Conservation (phyloP, 1,139 yeast genomes). For the Lodderomyces pseudojiufengensis region DNA sequence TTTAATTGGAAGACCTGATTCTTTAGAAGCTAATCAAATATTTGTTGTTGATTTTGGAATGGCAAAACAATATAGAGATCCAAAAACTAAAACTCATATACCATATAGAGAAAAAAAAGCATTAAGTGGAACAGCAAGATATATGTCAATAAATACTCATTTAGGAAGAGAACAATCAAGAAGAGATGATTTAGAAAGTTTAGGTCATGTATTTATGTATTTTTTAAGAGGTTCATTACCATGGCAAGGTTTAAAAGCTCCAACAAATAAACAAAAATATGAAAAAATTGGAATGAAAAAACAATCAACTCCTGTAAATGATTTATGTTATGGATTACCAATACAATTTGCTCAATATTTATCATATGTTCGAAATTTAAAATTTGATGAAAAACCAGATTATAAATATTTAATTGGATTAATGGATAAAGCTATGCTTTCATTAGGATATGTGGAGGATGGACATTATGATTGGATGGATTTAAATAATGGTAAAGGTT, state of each 20-base stretch:
- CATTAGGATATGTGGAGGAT: slow-evolving; percentile 43
- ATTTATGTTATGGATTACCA: slow-evolving; percentile 67
- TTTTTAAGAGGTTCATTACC: slow-evolving; percentile 60
- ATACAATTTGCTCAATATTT: slow-evolving; percentile 76
- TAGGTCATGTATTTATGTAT: slow-evolving; percentile 64
- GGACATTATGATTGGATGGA: slow-evolving; percentile 86
- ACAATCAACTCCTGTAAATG: slow-evolving; percentile 65
- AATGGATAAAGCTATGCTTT: slow-evolving; percentile 41
- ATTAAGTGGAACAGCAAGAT: slow-evolving; percentile 61
- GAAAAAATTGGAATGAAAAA: slow-evolving; percentile 81
- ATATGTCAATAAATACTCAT: slow-evolving; percentile 65
- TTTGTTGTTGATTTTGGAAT: slow-evolving; percentile 54
- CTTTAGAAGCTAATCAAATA: slow-evolving; percentile 56
- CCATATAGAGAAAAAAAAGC: slow-evolving; percentile 64
- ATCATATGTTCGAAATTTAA: slow-evolving; percentile 64
- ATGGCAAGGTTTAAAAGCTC: slow-evolving; percentile 63
- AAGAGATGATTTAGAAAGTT: slow-evolving; percentile 58
- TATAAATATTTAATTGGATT: slow-evolving; percentile 47
- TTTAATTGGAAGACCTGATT: slow-evolving; percentile 64
- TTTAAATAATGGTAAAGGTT: slow-evolving; percentile 73
- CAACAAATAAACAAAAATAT: slow-evolving; percentile 76
- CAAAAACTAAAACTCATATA: slow-evolving; percentile 54
- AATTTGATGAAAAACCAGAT: slow-evolving; percentile 77
- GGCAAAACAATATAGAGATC: slow-evolving; percentile 67
- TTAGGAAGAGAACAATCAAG: slow-evolving; percentile 64